Conservation (phyloP, 139 green algal species). For the Deuterostichococcus epilithicus region DNA sequence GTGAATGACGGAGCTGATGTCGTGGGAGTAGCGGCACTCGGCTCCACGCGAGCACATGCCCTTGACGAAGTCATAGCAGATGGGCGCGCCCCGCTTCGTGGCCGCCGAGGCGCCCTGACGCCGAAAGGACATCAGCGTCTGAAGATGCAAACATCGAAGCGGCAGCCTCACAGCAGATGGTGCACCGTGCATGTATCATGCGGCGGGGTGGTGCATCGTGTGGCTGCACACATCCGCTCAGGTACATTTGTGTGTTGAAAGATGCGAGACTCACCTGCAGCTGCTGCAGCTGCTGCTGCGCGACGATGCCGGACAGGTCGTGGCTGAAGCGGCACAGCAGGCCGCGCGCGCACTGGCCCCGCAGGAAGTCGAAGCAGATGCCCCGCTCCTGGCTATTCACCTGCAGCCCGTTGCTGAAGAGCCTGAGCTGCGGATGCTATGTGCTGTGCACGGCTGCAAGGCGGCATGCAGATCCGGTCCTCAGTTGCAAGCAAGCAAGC, state of each 20-base stretch:
- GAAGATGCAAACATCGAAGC: too few species aligned
- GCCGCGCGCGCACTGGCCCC: constrained; percentile 71
- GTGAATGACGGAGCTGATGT: constrained; percentile 50
- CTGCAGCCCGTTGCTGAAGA: background rate
- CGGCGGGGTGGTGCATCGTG: too few species aligned
- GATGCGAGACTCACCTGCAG: constrained; percentile 10
- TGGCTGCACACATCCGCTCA: too few species aligned
- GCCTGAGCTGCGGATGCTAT: too few species aligned
- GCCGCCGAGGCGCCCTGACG: background rate
- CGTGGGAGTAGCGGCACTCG: constrained; percentile 78
- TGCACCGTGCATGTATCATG: too few species aligned
- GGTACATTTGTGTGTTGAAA: constrained; percentile 16
- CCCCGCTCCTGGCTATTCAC: constrained; percentile 81
- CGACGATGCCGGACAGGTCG: constrained; percentile 67
- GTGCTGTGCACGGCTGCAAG: too few species aligned
- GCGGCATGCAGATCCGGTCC: too few species aligned
- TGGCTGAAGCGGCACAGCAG: constrained; percentile 85
- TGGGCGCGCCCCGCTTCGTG: constrained; percentile 30
- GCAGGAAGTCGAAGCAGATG: constrained; percentile 88
- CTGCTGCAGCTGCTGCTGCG: constrained; percentile 34
- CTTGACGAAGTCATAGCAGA: constrained; percentile 90
- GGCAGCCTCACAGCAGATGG: too few species aligned
- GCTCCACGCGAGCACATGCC: constrained; percentile 61
- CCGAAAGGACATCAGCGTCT: too few species aligned
- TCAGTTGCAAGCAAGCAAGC: constrained; percentile 1